Evolutionary conservation across 2,329 filamentous ascomycete genomes (phyloP), one percentile per base, ranked within the genome.

Genomic region (Xylariales sp.): DNA sequence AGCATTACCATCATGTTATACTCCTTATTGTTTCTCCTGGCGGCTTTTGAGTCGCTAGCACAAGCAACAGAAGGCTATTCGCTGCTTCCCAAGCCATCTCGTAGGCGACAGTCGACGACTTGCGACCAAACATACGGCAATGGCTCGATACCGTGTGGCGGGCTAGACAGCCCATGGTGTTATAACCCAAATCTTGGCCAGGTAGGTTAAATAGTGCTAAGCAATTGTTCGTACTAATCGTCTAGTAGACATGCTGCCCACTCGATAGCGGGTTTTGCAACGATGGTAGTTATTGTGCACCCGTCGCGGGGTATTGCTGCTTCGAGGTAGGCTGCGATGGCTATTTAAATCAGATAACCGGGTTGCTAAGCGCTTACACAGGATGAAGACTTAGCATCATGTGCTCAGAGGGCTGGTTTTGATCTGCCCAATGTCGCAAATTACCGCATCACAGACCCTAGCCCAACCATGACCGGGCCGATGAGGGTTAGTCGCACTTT

Each of bases 221-320:
- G 64, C 23, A 52, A 46, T 46, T 54, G 30, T 18, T 28, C n/a
- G 12, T 52, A 48, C 68, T 72, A 41, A 74, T 53, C 30, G 32
- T 52, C 9, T 54, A 52, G n/a, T 48, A 81, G 80, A 75, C 78
- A 36, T 81, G 80, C 61, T 81, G 80, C 61, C 45, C 65, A 8
- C 57, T 69, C 18, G 80, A 81, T 48, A 74, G 72, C 43, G 79
- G 78, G 1, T 81, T 76, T 71, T 82, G 80, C 64, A 73, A 75
- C 2, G 63, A 65, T 9, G 79, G 79, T 6, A 76, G 75, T 39
- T 80, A 78, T 68, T 81, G 80, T 59, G 80, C 80, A 6, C 80
- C 80, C 0, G 77, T 80, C 5, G 74, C 77, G 1, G 80, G 79
- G 3, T 80, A 77, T 65, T 82, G 80, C 63, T 82, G 81, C 62